A percentile compares a stretch with the other conserved stretches of the same genome.
Conservation (phyloP, 805 yeast genomes). For the Brettanomyces bruxellensis region DNA sequence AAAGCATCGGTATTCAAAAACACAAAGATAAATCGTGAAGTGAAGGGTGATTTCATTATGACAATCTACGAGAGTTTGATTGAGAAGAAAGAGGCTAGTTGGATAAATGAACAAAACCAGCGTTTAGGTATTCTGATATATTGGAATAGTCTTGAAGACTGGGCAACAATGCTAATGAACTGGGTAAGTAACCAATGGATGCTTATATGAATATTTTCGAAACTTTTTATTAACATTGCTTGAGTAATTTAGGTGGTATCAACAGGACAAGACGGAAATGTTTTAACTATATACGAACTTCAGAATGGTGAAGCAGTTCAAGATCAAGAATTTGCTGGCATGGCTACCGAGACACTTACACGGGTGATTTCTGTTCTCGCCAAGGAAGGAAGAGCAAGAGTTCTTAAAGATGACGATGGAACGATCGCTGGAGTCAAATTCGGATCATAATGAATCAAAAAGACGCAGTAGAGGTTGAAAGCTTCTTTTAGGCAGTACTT, state of each 20-base stretch:
- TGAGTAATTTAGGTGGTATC: conserved; percentile 30
- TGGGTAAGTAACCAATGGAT: conserved; percentile 27
- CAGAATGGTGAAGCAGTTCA: conserved; percentile 51
- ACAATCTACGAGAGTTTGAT: conserved; percentile 54
- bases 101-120: conserved; percentile 36
- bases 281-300: conserved; percentile 77
- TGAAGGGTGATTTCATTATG: conserved; percentile 44
- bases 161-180: conserved; percentile 57
- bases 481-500: no score
- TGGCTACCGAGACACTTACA: conserved; percentile 49
- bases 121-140: conserved; percentile 44
- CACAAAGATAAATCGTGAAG: conserved; percentile 38
- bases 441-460: conserved; percentile 1
- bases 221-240: conserved; percentile 9
- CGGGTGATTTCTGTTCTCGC: conserved; percentile 49
- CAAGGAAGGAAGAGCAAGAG: conserved; percentile 62
- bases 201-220: no score
- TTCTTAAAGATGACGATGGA: conserved; percentile 49
- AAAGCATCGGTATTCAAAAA: conserved; percentile 39
- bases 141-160: conserved; percentile 61
- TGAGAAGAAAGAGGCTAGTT: conserved; percentile 46
- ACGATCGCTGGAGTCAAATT: conserved; percentile 65
- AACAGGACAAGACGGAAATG: conserved; percentile 70
- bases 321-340: conserved; percentile 50
- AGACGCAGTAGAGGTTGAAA: neutral